phyloP scores from a whole-genome alignment of 1,139 yeast species.

The Casaregolazyma suthepensis region DNA sequence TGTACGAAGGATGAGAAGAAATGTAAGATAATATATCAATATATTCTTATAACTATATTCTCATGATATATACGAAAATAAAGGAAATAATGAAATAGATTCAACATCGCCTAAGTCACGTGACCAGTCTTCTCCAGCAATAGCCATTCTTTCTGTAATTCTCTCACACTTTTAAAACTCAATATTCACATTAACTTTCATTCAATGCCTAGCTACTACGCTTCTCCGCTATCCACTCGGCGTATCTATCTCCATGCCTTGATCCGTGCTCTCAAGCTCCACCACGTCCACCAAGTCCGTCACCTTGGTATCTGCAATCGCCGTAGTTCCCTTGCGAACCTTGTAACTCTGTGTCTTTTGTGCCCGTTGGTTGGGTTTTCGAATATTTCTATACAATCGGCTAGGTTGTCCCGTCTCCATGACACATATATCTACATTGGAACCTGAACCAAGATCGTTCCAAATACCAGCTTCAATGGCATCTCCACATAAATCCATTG shows the following conservation, averaged over 20 bases:
- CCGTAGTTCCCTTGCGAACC: conserved; percentile 89
- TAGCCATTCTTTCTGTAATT: too few relatives aligned
- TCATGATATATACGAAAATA: too few relatives aligned
- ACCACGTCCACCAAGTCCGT: conserved; percentile 64
- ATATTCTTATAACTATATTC: too few relatives aligned
- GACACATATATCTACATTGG: conserved; percentile 94
- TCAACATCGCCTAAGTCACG: too few relatives aligned
- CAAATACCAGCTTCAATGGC: conserved; percentile 98
- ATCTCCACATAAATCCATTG: conserved; percentile 79
- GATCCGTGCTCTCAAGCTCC: conserved; percentile 48
- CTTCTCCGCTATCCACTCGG: conserved; percentile 19
- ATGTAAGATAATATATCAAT: too few relatives aligned
- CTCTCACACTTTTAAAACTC: neutral
- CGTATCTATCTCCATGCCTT: conserved; percentile 73
- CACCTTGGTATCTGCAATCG: conserved; percentile 59
- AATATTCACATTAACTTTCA: neutral
- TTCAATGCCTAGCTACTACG: neutral
- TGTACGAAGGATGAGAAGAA: too few relatives aligned
- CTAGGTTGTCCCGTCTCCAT: conserved; percentile 87
- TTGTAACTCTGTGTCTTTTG: conserved; percentile 75
- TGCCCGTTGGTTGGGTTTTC: conserved; percentile 84
- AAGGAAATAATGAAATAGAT: too few relatives aligned
- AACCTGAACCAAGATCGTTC: conserved; percentile 98
- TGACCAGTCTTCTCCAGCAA: too few relatives aligned
- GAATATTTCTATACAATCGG: conserved; percentile 71